Evolutionary conservation across 371 early-diverging fungal species (phyloP).

Genomic region (Mucor lusitanicus): DNA sequence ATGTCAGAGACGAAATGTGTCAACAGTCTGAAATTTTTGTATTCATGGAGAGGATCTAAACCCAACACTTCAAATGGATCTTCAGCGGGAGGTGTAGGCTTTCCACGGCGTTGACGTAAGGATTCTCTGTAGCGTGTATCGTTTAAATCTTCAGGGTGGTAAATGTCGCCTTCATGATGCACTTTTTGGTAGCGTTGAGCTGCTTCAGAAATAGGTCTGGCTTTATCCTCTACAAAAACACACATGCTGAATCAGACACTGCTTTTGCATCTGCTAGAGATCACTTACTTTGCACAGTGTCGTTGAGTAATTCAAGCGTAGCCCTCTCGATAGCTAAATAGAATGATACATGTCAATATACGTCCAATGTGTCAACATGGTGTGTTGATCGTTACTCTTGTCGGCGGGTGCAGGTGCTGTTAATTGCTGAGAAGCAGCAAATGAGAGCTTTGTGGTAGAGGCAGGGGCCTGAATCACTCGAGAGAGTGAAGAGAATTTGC

Average conservation of each 20-base stretch:
- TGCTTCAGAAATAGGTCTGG: slow-evolving; percentile 24
- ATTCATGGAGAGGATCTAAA: slow-evolving; percentile 73
- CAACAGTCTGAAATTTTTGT: slow-evolving; percentile 74
- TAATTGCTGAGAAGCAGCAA: slow-evolving; percentile 2
- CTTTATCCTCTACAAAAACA: slow-evolving; percentile 30
- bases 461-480: slow-evolving; percentile 18
- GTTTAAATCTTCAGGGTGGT: slow-evolving; percentile 58
- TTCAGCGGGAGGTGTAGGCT: slow-evolving; percentile 27
- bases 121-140: slow-evolving; percentile 45
- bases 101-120: slow-evolving; percentile 40
- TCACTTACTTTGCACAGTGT: slow-evolving; percentile 30
- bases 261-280: too few species aligned
- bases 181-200: slow-evolving; percentile 44
- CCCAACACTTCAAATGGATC: slow-evolving; percentile 71
- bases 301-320: slow-evolving; percentile 29
- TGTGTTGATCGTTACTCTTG: not conserved
- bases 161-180: slow-evolving; percentile 45
- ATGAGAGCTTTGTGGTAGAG: not conserved
- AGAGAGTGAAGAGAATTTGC: slow-evolving; percentile 23
- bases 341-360: not conserved
- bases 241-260: not conserved
- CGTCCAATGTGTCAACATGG: too few species aligned
- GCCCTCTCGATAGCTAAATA: slow-evolving; percentile 25
- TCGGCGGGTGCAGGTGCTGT: not conserved
- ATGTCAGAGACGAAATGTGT: slow-evolving; percentile 78